These are phyloP conservation scores for Candida morakotiae DNA, from an alignment of 805 yeast genomes.

Conservation along the genomic window DNA sequence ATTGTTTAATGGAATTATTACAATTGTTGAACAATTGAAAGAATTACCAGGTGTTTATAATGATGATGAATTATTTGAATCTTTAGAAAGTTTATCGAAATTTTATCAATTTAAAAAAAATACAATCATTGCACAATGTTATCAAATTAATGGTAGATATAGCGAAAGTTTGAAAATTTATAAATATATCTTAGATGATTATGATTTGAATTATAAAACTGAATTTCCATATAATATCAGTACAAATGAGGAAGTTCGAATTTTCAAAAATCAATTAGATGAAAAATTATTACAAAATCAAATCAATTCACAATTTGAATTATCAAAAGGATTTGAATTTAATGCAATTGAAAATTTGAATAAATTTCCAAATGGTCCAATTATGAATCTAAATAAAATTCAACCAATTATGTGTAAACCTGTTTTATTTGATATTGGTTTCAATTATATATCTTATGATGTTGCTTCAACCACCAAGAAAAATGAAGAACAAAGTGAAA, in stretches of 20 bases:
- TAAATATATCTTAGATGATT: slow-evolving; percentile 17
- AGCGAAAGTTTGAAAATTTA: slow-evolving; percentile 46
- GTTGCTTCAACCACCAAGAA: slow-evolving; percentile 14
- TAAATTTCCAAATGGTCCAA: slow-evolving; percentile 30
- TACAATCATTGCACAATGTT: slow-evolving; percentile 42
- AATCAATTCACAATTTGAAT: slow-evolving; percentile 45
- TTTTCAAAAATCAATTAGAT: slow-evolving; percentile 17
- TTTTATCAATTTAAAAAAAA: slow-evolving; percentile 46
- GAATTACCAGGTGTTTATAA: slow-evolving; percentile 92
- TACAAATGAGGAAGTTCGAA: slow-evolving; percentile 25
- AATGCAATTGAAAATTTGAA: slow-evolving; percentile 45
- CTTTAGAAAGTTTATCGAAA: slow-evolving; percentile 47
- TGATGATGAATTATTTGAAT: slow-evolving; percentile 62
- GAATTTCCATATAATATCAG: slow-evolving; percentile 42
- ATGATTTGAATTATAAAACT: slow-evolving; percentile 23
- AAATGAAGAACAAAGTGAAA: slow-evolving; percentile 7
- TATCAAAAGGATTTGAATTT: slow-evolving; percentile 9
- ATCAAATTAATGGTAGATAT: slow-evolving; percentile 35
- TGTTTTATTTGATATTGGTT: slow-evolving; percentile 86
- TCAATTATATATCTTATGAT: slow-evolving; percentile 65
- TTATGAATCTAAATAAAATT: slow-evolving; percentile 28
- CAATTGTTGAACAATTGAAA: slow-evolving; percentile 53
- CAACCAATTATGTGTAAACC: slow-evolving; percentile 77
- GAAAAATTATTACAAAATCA: slow-evolving; percentile 25
- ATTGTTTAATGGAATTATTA: slow-evolving; percentile 47